Percentiles rank a stretch among this genome's conserved stretches.
Evolutionary conservation across 2,329 filamentous ascomycete genomes (phyloP).

Genomic region (Mycosphaerelloides madeirae): DNA sequence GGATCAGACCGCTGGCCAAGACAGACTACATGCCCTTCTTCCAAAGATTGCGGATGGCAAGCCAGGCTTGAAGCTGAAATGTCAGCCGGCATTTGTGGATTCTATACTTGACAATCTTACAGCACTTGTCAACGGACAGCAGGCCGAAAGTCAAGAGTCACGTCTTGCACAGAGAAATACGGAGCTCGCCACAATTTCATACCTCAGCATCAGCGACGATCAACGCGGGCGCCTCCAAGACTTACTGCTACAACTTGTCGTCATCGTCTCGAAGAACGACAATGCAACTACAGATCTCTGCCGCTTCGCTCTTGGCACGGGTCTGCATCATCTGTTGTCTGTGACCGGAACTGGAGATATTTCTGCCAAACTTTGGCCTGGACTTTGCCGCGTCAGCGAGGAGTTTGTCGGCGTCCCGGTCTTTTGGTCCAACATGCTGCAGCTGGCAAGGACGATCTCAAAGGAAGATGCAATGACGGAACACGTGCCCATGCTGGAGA

Average conservation of each 20-base stretch:
- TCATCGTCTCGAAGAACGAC: neutral
- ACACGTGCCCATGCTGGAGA: constrained; percentile 58
- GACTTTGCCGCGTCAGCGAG: constrained; percentile 17
- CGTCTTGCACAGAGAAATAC: constrained; percentile 12
- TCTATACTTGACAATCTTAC: constrained; percentile 1
- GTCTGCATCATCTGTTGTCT: constrained; percentile 19
- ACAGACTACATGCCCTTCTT: constrained; percentile 11
- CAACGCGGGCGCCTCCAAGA: no score
- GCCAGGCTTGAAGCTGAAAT: constrained; percentile 11
- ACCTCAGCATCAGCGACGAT: constrained; percentile 13
- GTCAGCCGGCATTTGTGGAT: constrained; percentile 1
- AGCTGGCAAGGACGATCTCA: constrained; percentile 13
- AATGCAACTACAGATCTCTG: neutral
- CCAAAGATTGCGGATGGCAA: constrained; percentile 9
- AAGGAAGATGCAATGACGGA: constrained; percentile 20
- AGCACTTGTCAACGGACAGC: neutral
- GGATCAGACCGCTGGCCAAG: constrained; percentile 36
- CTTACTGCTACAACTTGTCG: no score
- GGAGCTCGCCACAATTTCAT: constrained; percentile 15
- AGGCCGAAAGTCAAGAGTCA: neutral
- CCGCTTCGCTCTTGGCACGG: constrained; percentile 20
- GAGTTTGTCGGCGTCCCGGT: constrained; percentile 12
- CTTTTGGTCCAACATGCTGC: constrained; percentile 28
- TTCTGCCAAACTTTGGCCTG: constrained; percentile 14
- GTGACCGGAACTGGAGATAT: neutral